Evolutionary conservation across 345 rosid species (phyloP), one percentile per base, ranked within the genome.

Genomic region (Arabidopsis suecica): DNA sequence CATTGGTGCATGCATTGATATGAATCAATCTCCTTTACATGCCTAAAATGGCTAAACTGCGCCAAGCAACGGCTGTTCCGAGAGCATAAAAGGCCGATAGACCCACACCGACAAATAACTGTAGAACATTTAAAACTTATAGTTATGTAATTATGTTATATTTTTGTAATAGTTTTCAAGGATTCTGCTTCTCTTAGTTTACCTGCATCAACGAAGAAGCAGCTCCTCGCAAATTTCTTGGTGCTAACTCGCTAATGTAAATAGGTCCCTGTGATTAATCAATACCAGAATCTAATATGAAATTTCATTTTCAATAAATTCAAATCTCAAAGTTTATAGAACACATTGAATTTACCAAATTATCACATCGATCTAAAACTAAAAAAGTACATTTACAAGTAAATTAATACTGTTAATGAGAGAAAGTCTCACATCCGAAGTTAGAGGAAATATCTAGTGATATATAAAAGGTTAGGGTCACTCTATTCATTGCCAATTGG

Each of bases 11-110:
- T 61, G 18, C 18, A 28, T 68, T 1, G 1, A 8, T 63, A 9
- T 23, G 64, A 55, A 41, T 14, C 32, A 1, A 55, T 63, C 5
- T 22, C 4, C 20, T 34, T 44, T 1, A 36, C 30, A 28, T 71
- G 71, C 81, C 81, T 14, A 78, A 68, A 65, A 74, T 57, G 33
- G 82, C 82, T 42, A 78, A 71, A 50, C 41, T 50, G 74, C 79
- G 82, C 82, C 82, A 79, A 28, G 55, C 4, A 33, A 79, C 58
- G 1, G 49, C 18, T 0, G 76, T 68, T 55, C 82, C 82, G 57
- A 79, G 44, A n/a, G 23, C 61, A 60, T 74, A 79, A 38, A 42
- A 22, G 45, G 16, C 74, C 0, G 82, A 79, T 68, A 69, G 22
- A 74, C 82, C 78, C 4, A 69, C 38, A 0, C 76, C 79, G 0